Conservation (phyloP, 176 grass and related monocot genomes). For the Elaeis guineensis region DNA sequence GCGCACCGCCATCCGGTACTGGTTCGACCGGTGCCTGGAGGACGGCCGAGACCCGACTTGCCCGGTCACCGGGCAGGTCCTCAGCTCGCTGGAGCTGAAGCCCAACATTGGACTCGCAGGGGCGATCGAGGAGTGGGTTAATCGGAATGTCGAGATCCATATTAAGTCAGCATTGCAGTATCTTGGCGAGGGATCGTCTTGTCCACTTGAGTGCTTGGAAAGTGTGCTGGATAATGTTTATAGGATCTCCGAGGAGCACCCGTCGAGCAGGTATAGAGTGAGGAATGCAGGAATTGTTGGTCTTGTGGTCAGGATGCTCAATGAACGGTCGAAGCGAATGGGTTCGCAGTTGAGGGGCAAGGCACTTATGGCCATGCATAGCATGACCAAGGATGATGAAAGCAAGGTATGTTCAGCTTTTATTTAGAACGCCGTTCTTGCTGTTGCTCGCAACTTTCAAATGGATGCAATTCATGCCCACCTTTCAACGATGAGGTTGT, state of each 20-base stretch:
- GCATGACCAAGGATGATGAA: conserved; percentile 10
- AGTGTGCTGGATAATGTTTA: conserved; percentile 10
- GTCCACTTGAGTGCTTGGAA: not conserved
- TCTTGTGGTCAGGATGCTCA: conserved; percentile 2
- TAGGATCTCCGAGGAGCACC: conserved; percentile 12
- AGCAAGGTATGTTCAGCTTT: conserved; percentile 3
- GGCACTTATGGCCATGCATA: conserved; percentile 14
- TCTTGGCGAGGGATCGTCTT: conserved; percentile 9
- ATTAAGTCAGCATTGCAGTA: conserved; percentile 6
- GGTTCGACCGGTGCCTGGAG: conserved; percentile 14
- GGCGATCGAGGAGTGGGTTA: conserved; percentile 13
- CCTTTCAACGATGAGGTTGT: too few species aligned
- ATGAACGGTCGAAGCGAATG: not conserved
- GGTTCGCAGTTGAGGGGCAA: conserved; percentile 12
- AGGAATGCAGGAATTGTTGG: conserved; percentile 8
- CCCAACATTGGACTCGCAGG: conserved; percentile 15
- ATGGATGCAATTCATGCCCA: too few species aligned
- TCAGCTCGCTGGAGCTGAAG: conserved; percentile 6
- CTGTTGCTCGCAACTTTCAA: too few species aligned
- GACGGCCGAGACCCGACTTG: conserved; percentile 7
- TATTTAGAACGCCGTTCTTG: too few species aligned
- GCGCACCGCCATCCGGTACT: conserved; percentile 7
- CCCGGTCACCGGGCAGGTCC: conserved; percentile 4
- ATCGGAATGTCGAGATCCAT: conserved; percentile 15
- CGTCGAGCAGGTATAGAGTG: conserved; percentile 8